phyloP scores from a whole-genome alignment of 129 eudicot species.

The Artemisia argyi region DNA sequence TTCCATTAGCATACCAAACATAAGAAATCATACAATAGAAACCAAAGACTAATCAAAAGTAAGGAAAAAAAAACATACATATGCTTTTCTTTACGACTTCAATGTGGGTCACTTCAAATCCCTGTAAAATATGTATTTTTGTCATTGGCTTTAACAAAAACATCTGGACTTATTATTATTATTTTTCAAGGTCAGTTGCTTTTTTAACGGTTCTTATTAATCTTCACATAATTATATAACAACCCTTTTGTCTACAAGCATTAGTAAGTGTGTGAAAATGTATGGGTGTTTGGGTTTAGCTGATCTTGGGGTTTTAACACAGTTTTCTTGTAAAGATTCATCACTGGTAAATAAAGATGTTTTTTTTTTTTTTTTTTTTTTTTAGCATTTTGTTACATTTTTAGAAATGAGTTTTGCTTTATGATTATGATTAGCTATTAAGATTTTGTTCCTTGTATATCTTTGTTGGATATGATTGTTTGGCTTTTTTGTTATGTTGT shows the following conservation, averaged over 20 bases:
- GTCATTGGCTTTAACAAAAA: conserved; percentile 31
- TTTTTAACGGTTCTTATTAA: conserved; percentile 36
- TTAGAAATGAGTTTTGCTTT: conserved; percentile 12
- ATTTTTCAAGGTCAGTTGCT: conserved; percentile 28
- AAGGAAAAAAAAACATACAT: conserved; percentile 29
- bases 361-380: conserved; percentile 8
- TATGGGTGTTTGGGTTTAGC: conserved; percentile 38
- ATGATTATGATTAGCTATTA: conserved; percentile 20
- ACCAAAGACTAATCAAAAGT: background rate
- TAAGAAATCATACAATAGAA: background rate
- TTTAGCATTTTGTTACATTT: background rate
- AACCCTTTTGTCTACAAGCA: conserved; percentile 7
- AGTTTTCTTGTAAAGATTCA: conserved; percentile 24
- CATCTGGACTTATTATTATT: conserved; percentile 22
- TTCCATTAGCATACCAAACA: conserved; percentile 20
- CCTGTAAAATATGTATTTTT: conserved; percentile 37
- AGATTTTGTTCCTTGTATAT: conserved; percentile 1
- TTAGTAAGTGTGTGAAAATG: conserved; percentile 31
- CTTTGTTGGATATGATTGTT: background rate
- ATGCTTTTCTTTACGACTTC: conserved; percentile 39
- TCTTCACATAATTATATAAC: conserved; percentile 14
- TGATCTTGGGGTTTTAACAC: conserved; percentile 33
- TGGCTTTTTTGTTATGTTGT: background rate
- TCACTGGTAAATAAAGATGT: conserved; percentile 26
- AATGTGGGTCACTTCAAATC: conserved; percentile 35